phyloP scores from a whole-genome alignment of 78 protist species.

The Dictyostelium intermedium region DNA sequence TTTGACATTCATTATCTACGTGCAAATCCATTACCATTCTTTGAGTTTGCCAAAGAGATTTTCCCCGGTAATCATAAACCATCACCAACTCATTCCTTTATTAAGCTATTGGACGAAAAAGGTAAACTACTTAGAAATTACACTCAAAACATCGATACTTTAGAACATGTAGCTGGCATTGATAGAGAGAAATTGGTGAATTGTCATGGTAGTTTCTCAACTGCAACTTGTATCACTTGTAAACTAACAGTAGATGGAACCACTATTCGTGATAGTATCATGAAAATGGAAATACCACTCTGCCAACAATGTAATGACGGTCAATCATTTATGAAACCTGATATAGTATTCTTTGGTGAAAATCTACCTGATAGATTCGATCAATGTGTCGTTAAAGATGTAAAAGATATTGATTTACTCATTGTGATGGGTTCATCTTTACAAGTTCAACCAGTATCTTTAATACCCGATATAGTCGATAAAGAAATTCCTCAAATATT shows the following conservation, averaged over 20 bases:
- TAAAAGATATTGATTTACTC: conserved; percentile 71
- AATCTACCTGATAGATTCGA: conserved; percentile 85
- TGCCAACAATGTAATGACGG: conserved; percentile 61
- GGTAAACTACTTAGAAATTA: conserved; percentile 88
- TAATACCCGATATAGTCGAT: conserved; percentile 47
- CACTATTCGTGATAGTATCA: conserved; percentile 31
- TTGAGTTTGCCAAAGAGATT: conserved; percentile 87
- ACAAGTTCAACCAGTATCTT: conserved; percentile 81
- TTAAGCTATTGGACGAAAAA: conserved; percentile 74
- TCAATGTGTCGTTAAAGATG: conserved; percentile 53
- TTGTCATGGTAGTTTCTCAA: conserved; percentile 91
- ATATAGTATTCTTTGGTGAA: conserved; percentile 94
- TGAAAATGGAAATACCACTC: conserved; percentile 73
- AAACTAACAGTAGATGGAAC: background rate
- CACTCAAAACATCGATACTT: conserved; percentile 97
- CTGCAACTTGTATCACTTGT: conserved; percentile 76
- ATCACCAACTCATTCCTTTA: conserved; percentile 91
- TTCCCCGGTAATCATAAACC: conserved; percentile 89
- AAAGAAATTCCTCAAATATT: conserved; percentile 55
- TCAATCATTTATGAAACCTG: conserved; percentile 75
- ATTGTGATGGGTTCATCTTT: conserved; percentile 86
- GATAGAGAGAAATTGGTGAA: conserved; percentile 75
- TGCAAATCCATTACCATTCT: conserved; percentile 88
- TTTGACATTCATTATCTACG: conserved; percentile 79
- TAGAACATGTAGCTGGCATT: conserved; percentile 90